Conservation (phyloP, 2,329 filamentous ascomycete genomes). For the Harringtonia lauricola region DNA sequence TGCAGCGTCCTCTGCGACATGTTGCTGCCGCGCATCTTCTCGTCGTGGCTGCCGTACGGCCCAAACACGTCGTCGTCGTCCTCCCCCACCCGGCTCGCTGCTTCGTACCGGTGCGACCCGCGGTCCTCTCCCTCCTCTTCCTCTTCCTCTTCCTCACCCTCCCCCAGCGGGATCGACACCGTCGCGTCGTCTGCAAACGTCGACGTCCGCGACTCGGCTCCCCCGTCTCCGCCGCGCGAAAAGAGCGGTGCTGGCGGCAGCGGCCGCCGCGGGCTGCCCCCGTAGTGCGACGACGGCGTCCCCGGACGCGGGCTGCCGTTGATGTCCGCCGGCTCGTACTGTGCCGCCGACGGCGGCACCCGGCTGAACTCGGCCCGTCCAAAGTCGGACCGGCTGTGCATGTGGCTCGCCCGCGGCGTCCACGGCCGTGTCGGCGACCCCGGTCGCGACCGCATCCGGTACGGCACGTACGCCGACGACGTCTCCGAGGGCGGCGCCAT, state of each 20-base stretch:
- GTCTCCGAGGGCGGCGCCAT: slow-evolving; percentile 38
- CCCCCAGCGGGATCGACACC: slow-evolving; percentile 55
- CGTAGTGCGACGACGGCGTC: slow-evolving; percentile 80
- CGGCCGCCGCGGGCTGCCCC: slow-evolving; percentile 75
- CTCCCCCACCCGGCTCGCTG: slow-evolving; percentile 27
- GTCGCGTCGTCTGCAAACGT: slow-evolving; percentile 57
- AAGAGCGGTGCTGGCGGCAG: slow-evolving; percentile 85
- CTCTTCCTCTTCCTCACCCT: slow-evolving; percentile 44
- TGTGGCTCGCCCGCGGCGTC: slow-evolving; percentile 34
- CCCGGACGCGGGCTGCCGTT: slow-evolving; percentile 86
- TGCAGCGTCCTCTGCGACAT: slow-evolving; percentile 44
- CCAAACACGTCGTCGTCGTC: slow-evolving; percentile 66
- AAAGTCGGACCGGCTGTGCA: slow-evolving; percentile 24
- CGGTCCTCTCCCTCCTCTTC: slow-evolving; percentile 45
- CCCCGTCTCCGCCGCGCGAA: slow-evolving; percentile 23
- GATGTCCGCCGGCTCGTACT: slow-evolving; percentile 79
- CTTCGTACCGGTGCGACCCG: slow-evolving; percentile 9
- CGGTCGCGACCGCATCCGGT: slow-evolving; percentile 21
- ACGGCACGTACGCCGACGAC: slow-evolving; percentile 50
- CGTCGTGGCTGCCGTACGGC: slow-evolving; percentile 20
- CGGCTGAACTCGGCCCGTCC: slow-evolving; percentile 40
- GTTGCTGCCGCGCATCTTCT: slow-evolving; percentile 29
- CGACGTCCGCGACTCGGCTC: slow-evolving; percentile 31
- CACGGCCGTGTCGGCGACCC: slow-evolving; percentile 47
- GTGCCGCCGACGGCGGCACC: slow-evolving; percentile 49